Base-by-base conservation (phyloP, 2,329 filamentous ascomycete genomes). In the Cladosporium sp. region DNA sequence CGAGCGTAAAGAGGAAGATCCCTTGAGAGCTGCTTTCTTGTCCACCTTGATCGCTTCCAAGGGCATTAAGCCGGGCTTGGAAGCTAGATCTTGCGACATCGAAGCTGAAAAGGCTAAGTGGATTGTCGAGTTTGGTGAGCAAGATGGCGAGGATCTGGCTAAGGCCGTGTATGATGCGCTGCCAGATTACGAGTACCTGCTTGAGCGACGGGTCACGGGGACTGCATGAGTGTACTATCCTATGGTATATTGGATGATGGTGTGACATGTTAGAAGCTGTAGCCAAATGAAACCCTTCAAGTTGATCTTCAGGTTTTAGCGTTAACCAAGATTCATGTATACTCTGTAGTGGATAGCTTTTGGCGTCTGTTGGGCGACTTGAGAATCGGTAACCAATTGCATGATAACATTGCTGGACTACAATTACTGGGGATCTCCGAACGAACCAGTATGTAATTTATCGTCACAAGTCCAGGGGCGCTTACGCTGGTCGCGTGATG, bases 151-250 rank as follows among this genome's bases (percentile, higher is more conserved):
- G 25, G 40, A 40, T 37, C 6, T 65, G 42, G 47, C 54, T 4
- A 48, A 42, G 44, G 34, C 19, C 9, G 58, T 64, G 9, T 36
- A 52, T 13, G 47, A 34, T 25, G 63, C 58, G 10, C 52, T 64
- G 57, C 57, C 58, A 19, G 56, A 62, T 25, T 62, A 62, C 28
- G 57, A 63, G 36, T 62, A 58, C 19, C 34, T 63, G 17, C 45
- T 54, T 25, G 39, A 58, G 34, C 28, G 32, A 12, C 39, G 52
- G 9, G 40, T 55, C 32, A 55, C 17, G 10, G n/a, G 48, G 6
- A 6, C 34, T 34, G 19, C 36, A 22, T 39, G 36, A 19, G 36
- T 17, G 36, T 3, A 6, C 2, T 32, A 10, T 4, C 12, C 5
- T 37, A 37, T 37, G 32, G 7, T 5, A 32, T 7, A 32, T 10